These are phyloP conservation scores for Chaetomium strumarium DNA, from an alignment of 2,329 filamentous ascomycete genomes.

Conservation along the genomic window DNA sequence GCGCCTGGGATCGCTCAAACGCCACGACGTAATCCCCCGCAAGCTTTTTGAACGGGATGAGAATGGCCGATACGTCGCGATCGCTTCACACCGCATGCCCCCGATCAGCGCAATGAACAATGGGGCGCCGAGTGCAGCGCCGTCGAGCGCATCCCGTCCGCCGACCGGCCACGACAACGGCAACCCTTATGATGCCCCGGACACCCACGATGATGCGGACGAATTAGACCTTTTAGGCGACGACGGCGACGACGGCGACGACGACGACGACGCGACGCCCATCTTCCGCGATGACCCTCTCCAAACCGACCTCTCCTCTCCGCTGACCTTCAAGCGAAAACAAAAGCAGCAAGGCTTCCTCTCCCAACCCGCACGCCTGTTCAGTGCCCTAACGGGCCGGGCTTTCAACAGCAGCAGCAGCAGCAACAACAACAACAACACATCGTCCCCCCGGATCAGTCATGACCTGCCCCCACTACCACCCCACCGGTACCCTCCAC, in stretches of 20 bases:
- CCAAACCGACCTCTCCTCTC: slow-evolving; percentile 42
- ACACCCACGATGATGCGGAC: slow-evolving; percentile 30
- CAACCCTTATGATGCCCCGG: not conserved
- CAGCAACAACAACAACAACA: not conserved
- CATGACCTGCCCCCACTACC: not conserved
- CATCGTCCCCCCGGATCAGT: slow-evolving; percentile 9
- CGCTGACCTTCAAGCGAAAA: slow-evolving; percentile 67
- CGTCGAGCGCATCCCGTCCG: slow-evolving; percentile 2
- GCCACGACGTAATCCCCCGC: not conserved
- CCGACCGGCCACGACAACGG: not conserved
- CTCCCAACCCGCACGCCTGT: slow-evolving; percentile 41
- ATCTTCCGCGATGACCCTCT: slow-evolving; percentile 54
- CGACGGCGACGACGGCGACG: slow-evolving; percentile 26
- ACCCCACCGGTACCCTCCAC: too few species aligned
- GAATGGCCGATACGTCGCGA: slow-evolving; percentile 12
- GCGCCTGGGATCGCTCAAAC: not conserved
- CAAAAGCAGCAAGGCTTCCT: slow-evolving; percentile 46
- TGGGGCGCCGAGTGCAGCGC: slow-evolving; percentile 9
- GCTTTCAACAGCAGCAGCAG: slow-evolving; percentile 18
- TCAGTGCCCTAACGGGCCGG: slow-evolving; percentile 43
- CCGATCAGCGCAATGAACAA: slow-evolving; percentile 20
- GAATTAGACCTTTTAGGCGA: slow-evolving; percentile 41
- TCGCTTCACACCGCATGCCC: slow-evolving; percentile 10
- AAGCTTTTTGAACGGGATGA: not conserved
- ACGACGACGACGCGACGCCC: slow-evolving; percentile 29